A percentile compares a stretch with the other conserved stretches of the same genome.
phyloP scores from a whole-genome alignment of 176 grass and related monocot genomes.

The Oryza meridionalis region DNA sequence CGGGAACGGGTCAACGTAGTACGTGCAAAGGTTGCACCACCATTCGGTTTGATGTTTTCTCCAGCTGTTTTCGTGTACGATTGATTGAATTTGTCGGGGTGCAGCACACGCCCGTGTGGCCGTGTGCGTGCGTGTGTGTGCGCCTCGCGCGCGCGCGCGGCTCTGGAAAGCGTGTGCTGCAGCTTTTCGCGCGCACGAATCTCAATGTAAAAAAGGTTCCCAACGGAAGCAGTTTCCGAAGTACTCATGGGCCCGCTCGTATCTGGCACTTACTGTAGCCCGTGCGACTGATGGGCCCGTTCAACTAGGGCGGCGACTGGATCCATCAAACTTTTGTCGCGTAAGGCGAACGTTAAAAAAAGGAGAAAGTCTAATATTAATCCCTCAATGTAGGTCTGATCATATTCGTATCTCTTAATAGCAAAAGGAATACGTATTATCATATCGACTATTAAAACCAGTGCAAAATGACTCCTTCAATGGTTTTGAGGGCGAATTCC shows the following conservation, averaged over 20 bases:
- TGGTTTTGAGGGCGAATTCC: too few relatives aligned
- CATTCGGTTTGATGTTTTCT: background rate
- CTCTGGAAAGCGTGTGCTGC: background rate
- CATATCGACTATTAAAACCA: too few relatives aligned
- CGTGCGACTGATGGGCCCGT: background rate
- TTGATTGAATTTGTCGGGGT: background rate
- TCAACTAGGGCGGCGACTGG: background rate
- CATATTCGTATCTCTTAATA: too few relatives aligned
- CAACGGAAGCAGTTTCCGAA: background rate
- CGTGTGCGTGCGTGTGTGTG: background rate
- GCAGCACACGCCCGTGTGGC: background rate
- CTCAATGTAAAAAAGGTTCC: background rate
- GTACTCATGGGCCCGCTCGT: background rate
- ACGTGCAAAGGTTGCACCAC: background rate
- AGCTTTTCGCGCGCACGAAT: background rate
- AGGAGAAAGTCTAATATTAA: too few relatives aligned
- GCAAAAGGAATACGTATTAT: too few relatives aligned
- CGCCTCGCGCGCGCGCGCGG: background rate
- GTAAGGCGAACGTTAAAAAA: too few relatives aligned
- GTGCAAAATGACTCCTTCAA: too few relatives aligned
- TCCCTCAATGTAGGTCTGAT: too few relatives aligned
- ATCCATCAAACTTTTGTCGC: background rate
- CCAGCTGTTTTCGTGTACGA: background rate
- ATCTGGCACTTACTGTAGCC: background rate
- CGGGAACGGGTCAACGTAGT: too few relatives aligned